Percentiles rank a stretch among this genome's conserved stretches.
phyloP scores from a whole-genome alignment of 2,329 filamentous ascomycete genomes.

The Colletotrichum tanaceti region DNA sequence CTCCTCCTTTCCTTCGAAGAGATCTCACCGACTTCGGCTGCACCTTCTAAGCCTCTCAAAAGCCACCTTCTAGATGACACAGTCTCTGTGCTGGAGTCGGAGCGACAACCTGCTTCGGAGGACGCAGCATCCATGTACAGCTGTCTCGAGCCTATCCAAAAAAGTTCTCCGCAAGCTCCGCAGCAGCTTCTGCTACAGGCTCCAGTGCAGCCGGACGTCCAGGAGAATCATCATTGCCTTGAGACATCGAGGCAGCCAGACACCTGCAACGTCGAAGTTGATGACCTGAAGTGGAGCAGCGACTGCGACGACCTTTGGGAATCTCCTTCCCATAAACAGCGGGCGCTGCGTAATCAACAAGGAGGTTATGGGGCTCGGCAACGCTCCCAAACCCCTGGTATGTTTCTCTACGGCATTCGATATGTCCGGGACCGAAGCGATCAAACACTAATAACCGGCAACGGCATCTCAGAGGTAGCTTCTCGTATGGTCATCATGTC shows the following conservation, averaged over 20 bases:
- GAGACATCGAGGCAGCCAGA: neutral
- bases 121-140: neutral
- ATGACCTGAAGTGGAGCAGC: neutral
- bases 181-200: neutral
- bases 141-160: neutral
- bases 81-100: neutral
- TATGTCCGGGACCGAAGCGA: slow-evolving; percentile 14
- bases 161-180: too few relatives aligned
- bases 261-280: too few relatives aligned
- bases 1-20: slow-evolving; percentile 13
- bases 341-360: slow-evolving; percentile 26
- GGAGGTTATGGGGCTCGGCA: slow-evolving; percentile 1
- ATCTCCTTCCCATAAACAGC: slow-evolving; percentile 12
- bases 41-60: too few relatives aligned
- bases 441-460: slow-evolving; percentile 17
- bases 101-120: too few relatives aligned
- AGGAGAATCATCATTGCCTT: neutral
- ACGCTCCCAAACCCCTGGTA: slow-evolving; percentile 19
- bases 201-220: too few relatives aligned
- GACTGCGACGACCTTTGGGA: slow-evolving; percentile 19
- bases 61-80: too few relatives aligned
- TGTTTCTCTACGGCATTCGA: slow-evolving; percentile 35
- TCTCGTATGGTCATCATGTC: slow-evolving; percentile 37
- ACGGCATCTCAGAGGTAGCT: slow-evolving; percentile 18
- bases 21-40: too few relatives aligned